phyloP scores from a whole-genome alignment of 495 filamentous ascomycete species.

The Xylaria acuta region DNA sequence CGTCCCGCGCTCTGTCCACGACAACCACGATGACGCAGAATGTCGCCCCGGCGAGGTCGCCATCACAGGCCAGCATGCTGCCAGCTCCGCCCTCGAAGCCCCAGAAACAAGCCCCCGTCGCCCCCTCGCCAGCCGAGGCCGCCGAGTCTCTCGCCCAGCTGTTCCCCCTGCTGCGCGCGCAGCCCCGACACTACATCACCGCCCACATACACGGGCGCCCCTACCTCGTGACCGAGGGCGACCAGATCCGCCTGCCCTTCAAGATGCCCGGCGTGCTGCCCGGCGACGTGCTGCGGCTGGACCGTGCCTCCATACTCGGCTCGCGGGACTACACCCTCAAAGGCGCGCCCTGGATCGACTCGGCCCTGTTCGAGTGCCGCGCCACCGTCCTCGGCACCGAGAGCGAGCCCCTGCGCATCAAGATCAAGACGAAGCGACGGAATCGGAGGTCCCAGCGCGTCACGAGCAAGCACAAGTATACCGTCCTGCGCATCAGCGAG shows the following conservation, averaged over 20 bases:
- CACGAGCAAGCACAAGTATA: conserved; percentile 86
- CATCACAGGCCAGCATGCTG: conserved; percentile 35
- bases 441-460: conserved; percentile 74
- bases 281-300: conserved; percentile 85
- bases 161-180: conserved; percentile 78
- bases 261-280: conserved; percentile 81
- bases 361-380: conserved; percentile 81
- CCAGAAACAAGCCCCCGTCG: conserved; percentile 37
- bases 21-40: conserved; percentile 34
- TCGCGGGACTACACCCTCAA: conserved; percentile 90
- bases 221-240: conserved; percentile 89
- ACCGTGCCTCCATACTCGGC: conserved; percentile 78
- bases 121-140: conserved; percentile 37
- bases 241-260: conserved; percentile 92
- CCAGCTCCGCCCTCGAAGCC: conserved; percentile 34
- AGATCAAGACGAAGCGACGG: conserved; percentile 94
- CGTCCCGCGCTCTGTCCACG: conserved; percentile 33
- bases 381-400: conserved; percentile 87
- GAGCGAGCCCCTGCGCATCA: conserved; percentile 81
- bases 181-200: conserved; percentile 84
- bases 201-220: conserved; percentile 85
- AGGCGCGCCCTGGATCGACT: conserved; percentile 77
- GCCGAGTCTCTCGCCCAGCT: conserved; percentile 57
- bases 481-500: conserved; percentile 83
- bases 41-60: conserved; percentile 36